Conservation (phyloP, 140 eudicot genomes). For the Stevia rebaudiana region DNA sequence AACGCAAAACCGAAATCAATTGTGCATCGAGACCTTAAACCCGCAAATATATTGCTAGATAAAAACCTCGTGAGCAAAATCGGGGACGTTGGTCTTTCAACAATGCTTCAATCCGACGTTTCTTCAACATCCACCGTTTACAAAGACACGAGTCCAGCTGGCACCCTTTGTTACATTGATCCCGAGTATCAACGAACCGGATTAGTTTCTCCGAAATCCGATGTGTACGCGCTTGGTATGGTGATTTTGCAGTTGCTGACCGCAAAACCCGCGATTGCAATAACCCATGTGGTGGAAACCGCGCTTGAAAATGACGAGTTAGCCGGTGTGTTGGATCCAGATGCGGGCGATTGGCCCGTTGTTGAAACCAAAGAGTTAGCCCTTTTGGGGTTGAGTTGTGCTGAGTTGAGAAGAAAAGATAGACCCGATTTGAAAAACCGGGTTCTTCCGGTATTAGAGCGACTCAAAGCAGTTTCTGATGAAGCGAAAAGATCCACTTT, state of each 20-base stretch:
- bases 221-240: conserved; percentile 89
- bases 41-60: conserved; percentile 84
- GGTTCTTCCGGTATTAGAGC: conserved; percentile 62
- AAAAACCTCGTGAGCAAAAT: conserved; percentile 75
- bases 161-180: conserved; percentile 82
- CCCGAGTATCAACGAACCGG: conserved; percentile 94
- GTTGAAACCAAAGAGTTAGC: conserved; percentile 59
- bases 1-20: conserved; percentile 60
- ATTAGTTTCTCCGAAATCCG: conserved; percentile 58
- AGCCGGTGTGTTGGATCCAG: conserved; percentile 41
- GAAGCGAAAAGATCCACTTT: conserved; percentile 40
- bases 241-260: conserved; percentile 76
- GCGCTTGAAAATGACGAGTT: conserved; percentile 54
- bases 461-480: conserved; percentile 50
- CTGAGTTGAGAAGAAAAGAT: conserved; percentile 66
- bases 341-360: conserved; percentile 76
- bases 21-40: conserved; percentile 83
- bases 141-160: conserved; percentile 66
- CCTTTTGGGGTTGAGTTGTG: conserved; percentile 55
- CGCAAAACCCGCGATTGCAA: conserved; percentile 62
- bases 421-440: conserved; percentile 59
- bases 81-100: conserved; percentile 86
- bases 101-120: conserved; percentile 42
- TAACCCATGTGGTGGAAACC: conserved; percentile 55
- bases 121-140: conserved; percentile 36